Percentiles rank a stretch among this genome's conserved stretches.
Evolutionary conservation across 371 early-diverging fungal genomes (phyloP).

Genomic region (Mortierella sp.): DNA sequence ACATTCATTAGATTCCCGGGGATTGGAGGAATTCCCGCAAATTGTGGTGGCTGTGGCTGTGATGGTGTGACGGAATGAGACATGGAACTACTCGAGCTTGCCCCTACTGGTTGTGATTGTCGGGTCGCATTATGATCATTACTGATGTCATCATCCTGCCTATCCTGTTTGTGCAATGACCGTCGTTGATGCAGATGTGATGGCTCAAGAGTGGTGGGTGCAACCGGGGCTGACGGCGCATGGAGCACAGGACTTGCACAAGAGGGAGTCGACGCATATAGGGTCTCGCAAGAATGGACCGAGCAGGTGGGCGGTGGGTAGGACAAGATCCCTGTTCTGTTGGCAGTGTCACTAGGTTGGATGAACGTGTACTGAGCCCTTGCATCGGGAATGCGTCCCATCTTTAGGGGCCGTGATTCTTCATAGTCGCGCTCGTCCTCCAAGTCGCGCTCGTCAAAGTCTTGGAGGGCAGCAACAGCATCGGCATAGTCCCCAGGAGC

Average conservation of each 20-base stretch:
- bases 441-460: conserved; percentile 9
- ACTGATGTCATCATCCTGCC: too few relatives aligned
- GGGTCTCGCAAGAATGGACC: too few relatives aligned
- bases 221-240: too few relatives aligned
- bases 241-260: too few relatives aligned
- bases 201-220: too few relatives aligned
- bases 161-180: too few relatives aligned
- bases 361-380: conserved; percentile 39
- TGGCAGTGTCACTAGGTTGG: conserved; percentile 28
- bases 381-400: conserved; percentile 25
- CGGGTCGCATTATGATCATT: too few relatives aligned
- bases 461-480: neutral
- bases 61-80: conserved; percentile 12
- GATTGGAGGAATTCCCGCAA: conserved; percentile 18
- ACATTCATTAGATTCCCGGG: conserved; percentile 22
- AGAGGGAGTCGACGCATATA: too few relatives aligned
- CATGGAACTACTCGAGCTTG: neutral
- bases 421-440: conserved; percentile 44
- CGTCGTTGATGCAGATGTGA: neutral
- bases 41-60: neutral
- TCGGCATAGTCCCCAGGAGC: conserved; percentile 12
- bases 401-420: conserved; percentile 40
- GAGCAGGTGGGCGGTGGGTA: too few relatives aligned
- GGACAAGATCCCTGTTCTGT: too few relatives aligned
- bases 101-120: neutral